A percentile compares a stretch with the other conserved stretches of the same genome.
Conservation (phyloP, 2,329 filamentous ascomycete genomes). For the Fusarium graminum region DNA sequence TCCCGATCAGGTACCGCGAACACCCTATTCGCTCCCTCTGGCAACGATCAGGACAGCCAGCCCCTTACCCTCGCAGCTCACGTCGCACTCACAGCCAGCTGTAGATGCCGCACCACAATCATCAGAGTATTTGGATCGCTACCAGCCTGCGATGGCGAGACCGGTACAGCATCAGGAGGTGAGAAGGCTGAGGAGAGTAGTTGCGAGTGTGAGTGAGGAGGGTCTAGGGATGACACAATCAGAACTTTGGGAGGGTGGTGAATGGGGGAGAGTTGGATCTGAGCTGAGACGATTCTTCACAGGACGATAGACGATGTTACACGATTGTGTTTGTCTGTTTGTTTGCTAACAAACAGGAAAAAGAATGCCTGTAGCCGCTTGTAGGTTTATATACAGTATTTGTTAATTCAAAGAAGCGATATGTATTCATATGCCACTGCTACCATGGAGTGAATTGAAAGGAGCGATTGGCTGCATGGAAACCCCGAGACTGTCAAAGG, state of each 20-base stretch:
- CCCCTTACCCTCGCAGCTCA: constrained; percentile 38
- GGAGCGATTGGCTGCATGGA: constrained; percentile 9
- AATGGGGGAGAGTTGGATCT: constrained; percentile 43
- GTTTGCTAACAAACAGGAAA: neutral
- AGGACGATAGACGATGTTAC: constrained; percentile 28
- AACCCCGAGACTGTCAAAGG: constrained; percentile 2
- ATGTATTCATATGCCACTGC: neutral
- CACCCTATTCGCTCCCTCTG: constrained; percentile 35
- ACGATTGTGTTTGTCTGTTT: constrained; percentile 1
- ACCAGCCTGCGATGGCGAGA: constrained; percentile 42
- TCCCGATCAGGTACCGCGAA: constrained; percentile 31
- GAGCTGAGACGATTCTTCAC: constrained; percentile 47
- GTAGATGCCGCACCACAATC: constrained; percentile 43
- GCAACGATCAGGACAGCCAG: constrained; percentile 26
- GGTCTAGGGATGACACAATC: constrained; percentile 4
- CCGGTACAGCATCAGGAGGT: constrained; percentile 12
- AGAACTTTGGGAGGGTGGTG: constrained; percentile 20
- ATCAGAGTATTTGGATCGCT: constrained; percentile 54
- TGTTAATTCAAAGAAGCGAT: neutral
- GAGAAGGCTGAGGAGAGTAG: constrained; percentile 26
- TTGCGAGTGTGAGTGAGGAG: constrained; percentile 29
- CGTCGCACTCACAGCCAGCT: constrained; percentile 31
- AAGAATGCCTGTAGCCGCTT: constrained; percentile 1
- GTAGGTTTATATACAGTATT: neutral
- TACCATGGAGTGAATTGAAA: neutral